Evolutionary conservation across 768 basidiomycete species (phyloP).

Genomic region (Xerocomus spinulosus): DNA sequence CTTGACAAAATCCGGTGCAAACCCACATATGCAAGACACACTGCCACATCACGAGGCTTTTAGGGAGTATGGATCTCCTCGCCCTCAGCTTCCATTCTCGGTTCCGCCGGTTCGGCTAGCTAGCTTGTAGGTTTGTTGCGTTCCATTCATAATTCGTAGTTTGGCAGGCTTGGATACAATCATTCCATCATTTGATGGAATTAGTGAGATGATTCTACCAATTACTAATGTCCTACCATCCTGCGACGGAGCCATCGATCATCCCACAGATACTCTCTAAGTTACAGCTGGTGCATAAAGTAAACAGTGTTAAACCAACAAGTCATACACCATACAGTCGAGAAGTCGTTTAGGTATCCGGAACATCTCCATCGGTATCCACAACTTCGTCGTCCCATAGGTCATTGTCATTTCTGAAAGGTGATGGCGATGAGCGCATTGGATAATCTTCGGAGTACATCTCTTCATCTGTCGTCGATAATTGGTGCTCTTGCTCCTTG

Average conservation of each 20-base stretch:
- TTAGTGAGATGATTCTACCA: neutral
- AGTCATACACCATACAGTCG: constrained; percentile 11
- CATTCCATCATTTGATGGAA: neutral
- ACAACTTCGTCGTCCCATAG: constrained; percentile 20
- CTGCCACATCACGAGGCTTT: neutral
- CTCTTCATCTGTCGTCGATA: constrained; percentile 7
- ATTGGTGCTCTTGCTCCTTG: constrained; percentile 25
- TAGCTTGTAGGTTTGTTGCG: too few relatives aligned
- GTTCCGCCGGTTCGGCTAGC: neutral
- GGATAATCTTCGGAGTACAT: constrained; percentile 18
- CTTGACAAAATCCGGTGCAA: too few relatives aligned
- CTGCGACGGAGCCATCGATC: neutral
- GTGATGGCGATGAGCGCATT: constrained; percentile 20
- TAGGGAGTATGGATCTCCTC: too few relatives aligned
- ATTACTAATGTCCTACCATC: neutral
- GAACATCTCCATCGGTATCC: constrained; percentile 20
- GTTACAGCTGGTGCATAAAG: constrained; percentile 19
- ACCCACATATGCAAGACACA: too few relatives aligned
- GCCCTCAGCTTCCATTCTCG: too few relatives aligned
- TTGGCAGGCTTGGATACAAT: too few relatives aligned
- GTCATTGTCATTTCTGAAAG: constrained; percentile 6
- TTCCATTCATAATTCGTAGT: too few relatives aligned
- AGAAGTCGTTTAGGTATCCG: constrained; percentile 15
- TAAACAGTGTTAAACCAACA: constrained; percentile 21
- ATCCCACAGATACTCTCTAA: constrained; percentile 8